Evolutionary conservation across 2,329 filamentous ascomycete species (phyloP).

Genomic region (Diaporthe capsici): DNA sequence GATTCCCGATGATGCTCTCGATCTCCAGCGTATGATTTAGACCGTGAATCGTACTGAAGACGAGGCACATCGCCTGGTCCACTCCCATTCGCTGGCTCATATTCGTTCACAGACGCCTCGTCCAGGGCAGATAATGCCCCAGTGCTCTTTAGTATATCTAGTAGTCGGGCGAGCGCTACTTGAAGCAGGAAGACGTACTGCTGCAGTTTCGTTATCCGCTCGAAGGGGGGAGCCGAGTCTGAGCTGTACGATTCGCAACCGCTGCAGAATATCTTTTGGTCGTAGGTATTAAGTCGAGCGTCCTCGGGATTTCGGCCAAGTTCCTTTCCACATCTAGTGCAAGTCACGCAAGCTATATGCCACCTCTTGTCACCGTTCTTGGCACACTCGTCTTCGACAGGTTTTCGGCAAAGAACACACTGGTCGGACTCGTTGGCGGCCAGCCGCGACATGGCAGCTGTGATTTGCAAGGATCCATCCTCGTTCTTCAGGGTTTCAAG

Average conservation of each 20-base stretch:
- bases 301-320: slow-evolving; percentile 78
- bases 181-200: slow-evolving; percentile 95
- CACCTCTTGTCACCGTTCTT: slow-evolving; percentile 82
- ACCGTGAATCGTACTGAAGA: slow-evolving; percentile 76
- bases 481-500: slow-evolving; percentile 84
- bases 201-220: slow-evolving; percentile 85
- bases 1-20: slow-evolving; percentile 76
- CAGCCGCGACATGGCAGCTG: slow-evolving; percentile 74
- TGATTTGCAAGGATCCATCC: slow-evolving; percentile 73
- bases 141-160: slow-evolving; percentile 87
- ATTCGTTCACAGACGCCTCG: slow-evolving; percentile 77
- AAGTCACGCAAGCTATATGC: slow-evolving; percentile 87
- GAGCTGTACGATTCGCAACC: slow-evolving; percentile 73
- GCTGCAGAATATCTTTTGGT: slow-evolving; percentile 79
- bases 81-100: slow-evolving; percentile 76
- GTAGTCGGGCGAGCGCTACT: slow-evolving; percentile 89
- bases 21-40: slow-evolving; percentile 80
- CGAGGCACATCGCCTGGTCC: slow-evolving; percentile 65
- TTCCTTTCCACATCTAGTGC: slow-evolving; percentile 75
- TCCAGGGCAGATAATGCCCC: slow-evolving; percentile 85
- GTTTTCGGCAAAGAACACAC: slow-evolving; percentile 83
- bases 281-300: slow-evolving; percentile 77
- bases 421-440: slow-evolving; percentile 86
- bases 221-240: slow-evolving; percentile 70
- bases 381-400: slow-evolving; percentile 95